Evolutionary conservation across 164 flowering plant species (phyloP).

Genomic region (grape (Vitis vinifera)): ASM3070453v1 NC_081823.1:9082501-9083000

Average conservation of each 20-base stretch:
- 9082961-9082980: slow-evolving; percentile 86
- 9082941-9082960: slow-evolving; percentile 88
- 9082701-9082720: not conserved
- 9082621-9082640: slow-evolving; percentile 90
- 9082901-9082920: slow-evolving; percentile 77
- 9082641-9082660: slow-evolving; percentile 83
- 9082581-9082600: slow-evolving; percentile 91
- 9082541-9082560: slow-evolving; percentile 82
- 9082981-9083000: slow-evolving; percentile 31
- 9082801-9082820: no score
- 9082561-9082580: slow-evolving; percentile 76
- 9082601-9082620: slow-evolving; percentile 66
- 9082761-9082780: no score
- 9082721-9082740: not conserved
- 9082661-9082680: slow-evolving; percentile 63
- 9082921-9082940: slow-evolving; percentile 88
- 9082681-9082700: slow-evolving; percentile 63
- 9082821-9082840: not conserved
- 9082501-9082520: not conserved
- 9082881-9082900: not conserved
- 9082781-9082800: no score
- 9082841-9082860: not conserved
- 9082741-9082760: not conserved
- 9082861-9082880: slow-evolving; percentile 1
- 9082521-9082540: slow-evolving; percentile 31